phyloP scores from a whole-genome alignment of 768 basidiomycete species.

The Chlorophyllum brunneum region DNA sequence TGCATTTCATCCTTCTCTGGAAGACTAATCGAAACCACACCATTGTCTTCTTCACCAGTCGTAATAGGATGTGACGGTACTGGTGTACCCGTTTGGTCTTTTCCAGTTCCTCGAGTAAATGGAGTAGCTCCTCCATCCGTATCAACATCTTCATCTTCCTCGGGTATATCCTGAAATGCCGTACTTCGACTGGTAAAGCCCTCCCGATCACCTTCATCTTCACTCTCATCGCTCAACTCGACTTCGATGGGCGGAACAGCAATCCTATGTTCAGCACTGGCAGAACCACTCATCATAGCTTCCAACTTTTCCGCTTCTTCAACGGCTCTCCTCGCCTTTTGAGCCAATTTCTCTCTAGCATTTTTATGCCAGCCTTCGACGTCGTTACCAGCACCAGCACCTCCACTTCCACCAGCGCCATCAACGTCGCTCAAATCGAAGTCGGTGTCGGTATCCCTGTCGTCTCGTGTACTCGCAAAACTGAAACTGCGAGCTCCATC shows the following conservation, averaged over 20 bases:
- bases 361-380: slow-evolving; percentile 62
- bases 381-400: slow-evolving; percentile 30
- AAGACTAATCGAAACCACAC: slow-evolving; percentile 23
- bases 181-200: slow-evolving; percentile 34
- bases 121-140: neutral
- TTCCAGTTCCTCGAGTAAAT: neutral
- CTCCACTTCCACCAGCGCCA: slow-evolving; percentile 35
- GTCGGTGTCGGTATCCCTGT: slow-evolving; percentile 54
- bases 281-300: slow-evolving; percentile 31
- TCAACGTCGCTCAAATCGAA: slow-evolving; percentile 44
- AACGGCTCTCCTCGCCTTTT: slow-evolving; percentile 60
- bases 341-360: slow-evolving; percentile 63
- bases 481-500: slow-evolving; percentile 71
- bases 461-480: slow-evolving; percentile 65
- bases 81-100: too few species aligned
- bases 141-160: slow-evolving; percentile 60
- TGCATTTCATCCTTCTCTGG: slow-evolving; percentile 28
- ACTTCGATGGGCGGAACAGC: slow-evolving; percentile 65
- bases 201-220: slow-evolving; percentile 49
- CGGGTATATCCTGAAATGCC: slow-evolving; percentile 47
- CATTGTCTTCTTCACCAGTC: slow-evolving; percentile 9
- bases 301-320: slow-evolving; percentile 52
- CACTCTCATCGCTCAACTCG: slow-evolving; percentile 79
- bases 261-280: slow-evolving; percentile 20
- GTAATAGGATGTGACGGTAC: slow-evolving; percentile 1